Evolutionary conservation across 2,329 filamentous ascomycete species (phyloP), one percentile per base, ranked within the genome.

Genomic region (Xylaria sp.): DNA sequence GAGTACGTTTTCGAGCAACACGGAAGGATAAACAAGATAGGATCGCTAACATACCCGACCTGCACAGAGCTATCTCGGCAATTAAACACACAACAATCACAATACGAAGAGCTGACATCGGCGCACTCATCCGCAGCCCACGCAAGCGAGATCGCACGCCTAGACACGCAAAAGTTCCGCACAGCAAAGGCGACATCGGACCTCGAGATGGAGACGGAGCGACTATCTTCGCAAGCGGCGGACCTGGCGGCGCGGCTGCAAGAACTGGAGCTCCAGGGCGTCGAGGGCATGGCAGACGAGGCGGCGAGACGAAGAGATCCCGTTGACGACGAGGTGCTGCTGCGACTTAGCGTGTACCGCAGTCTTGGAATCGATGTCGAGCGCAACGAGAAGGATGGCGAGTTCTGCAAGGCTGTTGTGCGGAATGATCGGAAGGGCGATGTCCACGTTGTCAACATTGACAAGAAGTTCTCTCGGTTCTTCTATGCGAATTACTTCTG

Each of bases 401-500:
- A 91, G 72, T 97, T 93, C 78, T 87, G 83, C 67, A 90, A 90
- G 71, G 93, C 92, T 1, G 83, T 96, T 16, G 88, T 97, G 66
- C 80, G 91, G 63, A 97, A 96, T 72, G 87, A 87, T 61, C 82
- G 85, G 65, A 93, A 92, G 78, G 92, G 92, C 7, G 92, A 97
- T 72, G 91, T 97, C 55, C 91, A 96, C 73, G 90, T 97, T 54
- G 88, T 99, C 62, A 96, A 96, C 70, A 87, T 99, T 73, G 92
- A 97, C 69, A 87, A 89, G 68, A 96, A 94, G 77, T 92, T 96
- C 73, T 93, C 90, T 60, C 83, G 87, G 63, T 93, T 89, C 73
- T 97, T 95, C 71, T 96, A 97, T 70, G 91, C 92, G 19, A 95
- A 96, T 69, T 96, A 96, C 73, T 95, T 97, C 71, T 99, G 94